Evolutionary conservation across 768 basidiomycete species (phyloP).

Genomic region (Phaffia australis): DNA sequence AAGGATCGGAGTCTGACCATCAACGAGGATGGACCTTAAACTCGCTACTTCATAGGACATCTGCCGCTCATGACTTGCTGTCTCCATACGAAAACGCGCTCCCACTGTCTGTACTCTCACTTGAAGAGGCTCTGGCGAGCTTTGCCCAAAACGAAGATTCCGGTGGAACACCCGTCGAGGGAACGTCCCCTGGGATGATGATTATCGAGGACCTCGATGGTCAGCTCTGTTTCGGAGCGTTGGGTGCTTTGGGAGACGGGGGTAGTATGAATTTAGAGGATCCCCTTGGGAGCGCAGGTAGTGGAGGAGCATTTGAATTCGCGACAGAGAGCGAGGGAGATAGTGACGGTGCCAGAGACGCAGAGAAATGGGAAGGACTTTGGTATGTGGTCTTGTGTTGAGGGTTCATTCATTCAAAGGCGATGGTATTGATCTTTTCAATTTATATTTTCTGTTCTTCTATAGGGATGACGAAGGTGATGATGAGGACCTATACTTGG

Average conservation of each 20-base stretch:
- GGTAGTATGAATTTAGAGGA: background rate
- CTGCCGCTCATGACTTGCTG: background rate
- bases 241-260: conserved; percentile 6
- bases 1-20: background rate
- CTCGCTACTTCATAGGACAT: conserved; percentile 1
- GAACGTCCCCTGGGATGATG: conserved; percentile 9
- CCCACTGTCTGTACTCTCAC: background rate
- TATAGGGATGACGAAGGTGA: conserved; percentile 8
- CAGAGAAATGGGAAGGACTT: conserved; percentile 21
- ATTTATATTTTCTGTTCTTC: background rate
- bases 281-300: background rate
- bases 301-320: conserved; percentile 16
- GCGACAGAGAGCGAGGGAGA: conserved; percentile 26
- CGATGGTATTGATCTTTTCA: background rate
- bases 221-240: conserved; percentile 19
- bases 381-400: conserved; percentile 8
- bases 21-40: no score
- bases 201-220: conserved; percentile 25
- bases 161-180: conserved; percentile 2
- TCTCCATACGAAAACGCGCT: background rate
- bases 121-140: conserved; percentile 8
- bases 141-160: background rate
- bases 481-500: conserved; percentile 21
- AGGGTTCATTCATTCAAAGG: background rate
- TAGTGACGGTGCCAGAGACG: conserved; percentile 22